phyloP scores from a whole-genome alignment of 2,329 filamentous ascomycete species.

The Microdochium trichocladiopsis region DNA sequence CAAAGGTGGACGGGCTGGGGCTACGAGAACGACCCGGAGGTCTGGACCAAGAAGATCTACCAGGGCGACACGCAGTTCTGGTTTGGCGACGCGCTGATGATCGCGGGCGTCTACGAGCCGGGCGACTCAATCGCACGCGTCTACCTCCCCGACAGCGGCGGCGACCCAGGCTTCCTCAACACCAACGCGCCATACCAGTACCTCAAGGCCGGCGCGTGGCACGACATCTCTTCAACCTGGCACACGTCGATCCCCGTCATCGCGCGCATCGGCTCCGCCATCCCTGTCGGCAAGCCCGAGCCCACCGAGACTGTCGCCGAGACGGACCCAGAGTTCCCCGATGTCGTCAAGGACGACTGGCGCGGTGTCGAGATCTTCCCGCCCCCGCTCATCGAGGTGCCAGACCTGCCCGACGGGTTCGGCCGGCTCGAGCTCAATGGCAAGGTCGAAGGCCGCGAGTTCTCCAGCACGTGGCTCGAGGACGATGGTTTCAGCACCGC shows the following conservation, averaged over 20 bases:
- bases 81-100: constrained; percentile 59
- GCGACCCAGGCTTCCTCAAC: constrained; percentile 54
- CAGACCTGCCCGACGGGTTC: constrained; percentile 6
- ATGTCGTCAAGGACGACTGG: constrained; percentile 31
- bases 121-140: constrained; percentile 45
- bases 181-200: constrained; percentile 54
- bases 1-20: constrained; percentile 71
- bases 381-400: constrained; percentile 11
- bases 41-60: constrained; percentile 55
- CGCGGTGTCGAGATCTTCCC: constrained; percentile 36
- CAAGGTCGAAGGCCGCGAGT: constrained; percentile 6
- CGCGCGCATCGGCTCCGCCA: constrained; percentile 28
- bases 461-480: constrained; percentile 19
- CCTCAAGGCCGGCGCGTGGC: constrained; percentile 34
- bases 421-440: neutral
- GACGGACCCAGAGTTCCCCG: constrained; percentile 28
- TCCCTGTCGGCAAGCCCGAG: constrained; percentile 27
- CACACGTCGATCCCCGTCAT: constrained; percentile 31
- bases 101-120: constrained; percentile 61
- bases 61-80: constrained; percentile 66
- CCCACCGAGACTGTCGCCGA: constrained; percentile 25
- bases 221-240: constrained; percentile 31
- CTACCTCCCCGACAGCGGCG: constrained; percentile 48
- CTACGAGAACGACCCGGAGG: constrained; percentile 57
- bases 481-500: constrained; percentile 20